These are phyloP conservation scores for Lactarius sanguifluus DNA, from an alignment of 768 basidiomycete genomes.

Conservation along the genomic window DNA sequence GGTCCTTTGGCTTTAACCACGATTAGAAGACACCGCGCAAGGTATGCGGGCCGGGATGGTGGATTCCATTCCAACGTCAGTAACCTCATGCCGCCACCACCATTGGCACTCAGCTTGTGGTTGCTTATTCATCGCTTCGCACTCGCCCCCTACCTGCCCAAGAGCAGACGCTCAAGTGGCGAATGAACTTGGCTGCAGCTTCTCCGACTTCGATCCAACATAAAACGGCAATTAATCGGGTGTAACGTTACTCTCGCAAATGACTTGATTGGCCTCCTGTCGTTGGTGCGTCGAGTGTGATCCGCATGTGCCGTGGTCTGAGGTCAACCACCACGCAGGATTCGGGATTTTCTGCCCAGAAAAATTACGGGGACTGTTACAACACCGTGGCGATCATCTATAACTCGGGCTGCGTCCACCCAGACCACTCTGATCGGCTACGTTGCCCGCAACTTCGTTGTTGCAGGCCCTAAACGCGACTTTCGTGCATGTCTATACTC, in stretches of 20 bases:
- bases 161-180: not conserved
- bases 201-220: constrained; percentile 3
- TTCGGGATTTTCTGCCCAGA: constrained; percentile 6
- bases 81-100: not conserved
- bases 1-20: not conserved
- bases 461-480: constrained; percentile 18
- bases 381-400: constrained; percentile 16
- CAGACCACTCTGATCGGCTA: constrained; percentile 23
- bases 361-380: constrained; percentile 4
- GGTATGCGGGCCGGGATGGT: not conserved
- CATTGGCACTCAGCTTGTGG: not conserved
- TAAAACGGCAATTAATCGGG: constrained; percentile 11
- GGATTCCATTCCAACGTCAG: not conserved
- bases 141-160: constrained; percentile 8
- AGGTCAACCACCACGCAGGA: not conserved
- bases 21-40: not conserved
- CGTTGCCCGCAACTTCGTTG: constrained; percentile 5
- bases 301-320: not conserved
- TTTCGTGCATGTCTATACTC: constrained; percentile 11
- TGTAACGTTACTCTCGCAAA: constrained; percentile 6
- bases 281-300: constrained; percentile 3
- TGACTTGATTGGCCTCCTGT: constrained; percentile 6
- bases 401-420: constrained; percentile 9
- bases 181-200: not conserved
- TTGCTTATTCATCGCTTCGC: not conserved